These are phyloP conservation scores for Isatis tinctoria DNA, from an alignment of 345 rosid species.

Conservation along the genomic window DNA sequence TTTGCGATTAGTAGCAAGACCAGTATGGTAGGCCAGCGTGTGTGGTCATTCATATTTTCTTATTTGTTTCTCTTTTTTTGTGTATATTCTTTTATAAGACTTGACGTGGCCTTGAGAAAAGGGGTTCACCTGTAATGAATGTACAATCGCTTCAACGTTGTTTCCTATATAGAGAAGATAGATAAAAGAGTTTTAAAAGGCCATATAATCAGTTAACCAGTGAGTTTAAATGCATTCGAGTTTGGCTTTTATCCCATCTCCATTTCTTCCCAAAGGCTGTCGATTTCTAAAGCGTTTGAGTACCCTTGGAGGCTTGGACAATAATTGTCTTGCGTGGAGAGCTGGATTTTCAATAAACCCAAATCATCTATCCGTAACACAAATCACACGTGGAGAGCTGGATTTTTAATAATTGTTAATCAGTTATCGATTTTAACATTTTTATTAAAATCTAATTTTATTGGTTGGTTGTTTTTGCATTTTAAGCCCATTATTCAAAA, in stretches of 20 bases:
- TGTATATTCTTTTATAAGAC: not conserved
- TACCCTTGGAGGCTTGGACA: not conserved
- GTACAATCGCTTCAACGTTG: slow-evolving; percentile 12
- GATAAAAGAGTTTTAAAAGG: not conserved
- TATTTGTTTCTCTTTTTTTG: not conserved
- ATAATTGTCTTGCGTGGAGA: too few relatives aligned
- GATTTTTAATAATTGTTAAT: too few relatives aligned
- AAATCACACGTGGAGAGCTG: not conserved
- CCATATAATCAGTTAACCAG: not conserved
- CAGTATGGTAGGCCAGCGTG: slow-evolving; percentile 15
- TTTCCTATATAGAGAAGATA: slow-evolving; percentile 16
- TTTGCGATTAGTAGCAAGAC: slow-evolving; percentile 20
- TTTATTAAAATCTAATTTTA: too few relatives aligned
- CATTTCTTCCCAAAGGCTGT: not conserved
- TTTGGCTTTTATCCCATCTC: not conserved
- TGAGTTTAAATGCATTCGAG: not conserved
- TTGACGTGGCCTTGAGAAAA: slow-evolving; percentile 9
- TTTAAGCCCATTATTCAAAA: too few relatives aligned
- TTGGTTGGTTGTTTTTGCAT: too few relatives aligned
- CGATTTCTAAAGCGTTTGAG: not conserved
- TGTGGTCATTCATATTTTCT: slow-evolving; percentile 15
- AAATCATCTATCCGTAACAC: not conserved
- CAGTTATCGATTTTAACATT: too few relatives aligned
- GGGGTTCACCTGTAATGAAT: slow-evolving; percentile 7
- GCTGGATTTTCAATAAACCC: not conserved